phyloP scores from a whole-genome alignment of 345 rosid genomes.

The Barbarea vulgaris region DNA sequence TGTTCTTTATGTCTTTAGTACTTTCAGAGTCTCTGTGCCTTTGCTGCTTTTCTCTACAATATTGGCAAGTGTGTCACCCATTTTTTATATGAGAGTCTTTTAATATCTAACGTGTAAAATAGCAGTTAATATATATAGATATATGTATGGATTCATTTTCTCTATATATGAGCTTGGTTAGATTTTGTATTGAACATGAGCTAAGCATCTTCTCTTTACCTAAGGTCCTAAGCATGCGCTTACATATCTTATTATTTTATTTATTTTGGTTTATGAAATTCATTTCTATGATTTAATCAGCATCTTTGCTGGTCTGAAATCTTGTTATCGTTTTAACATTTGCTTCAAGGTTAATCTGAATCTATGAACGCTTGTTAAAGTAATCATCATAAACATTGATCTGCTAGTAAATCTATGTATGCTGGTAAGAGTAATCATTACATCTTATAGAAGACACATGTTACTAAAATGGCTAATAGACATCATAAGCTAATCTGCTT shows the following conservation, averaged over 20 bases:
- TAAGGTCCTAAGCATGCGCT: conserved; percentile 29
- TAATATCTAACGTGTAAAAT: conserved; percentile 40
- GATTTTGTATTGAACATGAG: conserved; percentile 21
- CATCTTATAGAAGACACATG: conserved; percentile 5
- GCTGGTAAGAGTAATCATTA: conserved; percentile 21
- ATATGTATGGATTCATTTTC: conserved; percentile 8
- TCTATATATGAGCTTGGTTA: conserved; percentile 21
- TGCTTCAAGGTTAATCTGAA: not conserved
- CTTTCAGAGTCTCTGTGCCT: conserved; percentile 66
- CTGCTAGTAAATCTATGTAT: conserved; percentile 2
- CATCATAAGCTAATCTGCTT: not conserved
- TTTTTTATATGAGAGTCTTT: conserved; percentile 28
- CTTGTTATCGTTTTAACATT: not conserved
- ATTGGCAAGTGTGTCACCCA: conserved; percentile 32
- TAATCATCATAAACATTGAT: conserved; percentile 7
- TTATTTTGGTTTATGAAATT: not conserved
- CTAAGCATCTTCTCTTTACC: conserved; percentile 15
- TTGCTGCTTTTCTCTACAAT: conserved; percentile 37
- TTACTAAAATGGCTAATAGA: not conserved
- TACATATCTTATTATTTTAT: not conserved
- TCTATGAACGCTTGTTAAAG: conserved; percentile 3
- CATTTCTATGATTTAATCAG: not conserved
- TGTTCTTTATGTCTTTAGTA: conserved; percentile 70
- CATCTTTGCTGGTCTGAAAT: not conserved
- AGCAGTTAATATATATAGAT: conserved; percentile 21